A percentile compares a stretch with the other conserved stretches of the same genome.
phyloP scores from a whole-genome alignment of 2,329 filamentous ascomycete species.

The Mariannaea elegans region DNA sequence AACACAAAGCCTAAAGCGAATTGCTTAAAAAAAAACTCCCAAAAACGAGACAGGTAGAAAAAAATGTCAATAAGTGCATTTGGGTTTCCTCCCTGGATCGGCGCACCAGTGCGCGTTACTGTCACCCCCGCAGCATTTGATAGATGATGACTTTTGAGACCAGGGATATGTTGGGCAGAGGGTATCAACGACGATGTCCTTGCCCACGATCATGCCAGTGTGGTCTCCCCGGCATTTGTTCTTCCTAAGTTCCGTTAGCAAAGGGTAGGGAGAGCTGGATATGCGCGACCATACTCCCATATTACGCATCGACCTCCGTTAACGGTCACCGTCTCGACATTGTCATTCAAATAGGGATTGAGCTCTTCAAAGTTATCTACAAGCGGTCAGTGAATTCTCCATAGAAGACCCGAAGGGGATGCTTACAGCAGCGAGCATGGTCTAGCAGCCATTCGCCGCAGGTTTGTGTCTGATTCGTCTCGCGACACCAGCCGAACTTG shows the following conservation, averaged over 20 bases:
- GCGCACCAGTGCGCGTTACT: conserved; percentile 19
- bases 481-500: conserved; percentile 23
- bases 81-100: conserved; percentile 7
- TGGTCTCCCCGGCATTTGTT: conserved; percentile 24
- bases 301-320: conserved; percentile 25
- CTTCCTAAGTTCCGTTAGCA: conserved; percentile 10
- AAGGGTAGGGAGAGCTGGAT: background rate
- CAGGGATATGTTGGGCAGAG: conserved; percentile 22
- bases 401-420: no score
- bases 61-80: conserved; percentile 20
- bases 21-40: no score
- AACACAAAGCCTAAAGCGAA: no score
- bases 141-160: conserved; percentile 4
- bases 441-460: conserved; percentile 10
- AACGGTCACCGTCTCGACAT: conserved; percentile 15
- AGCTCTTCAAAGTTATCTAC: conserved; percentile 27
- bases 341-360: conserved; percentile 20
- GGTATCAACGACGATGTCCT: conserved; percentile 3
- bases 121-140: conserved; percentile 30
- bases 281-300: conserved; percentile 20
- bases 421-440: conserved; percentile 26
- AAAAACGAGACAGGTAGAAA: no score
- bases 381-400: background rate
- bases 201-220: conserved; percentile 23
- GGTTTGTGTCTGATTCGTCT: background rate